phyloP scores from a whole-genome alignment of 257 asterid species.

The Vinca minor region DNA sequence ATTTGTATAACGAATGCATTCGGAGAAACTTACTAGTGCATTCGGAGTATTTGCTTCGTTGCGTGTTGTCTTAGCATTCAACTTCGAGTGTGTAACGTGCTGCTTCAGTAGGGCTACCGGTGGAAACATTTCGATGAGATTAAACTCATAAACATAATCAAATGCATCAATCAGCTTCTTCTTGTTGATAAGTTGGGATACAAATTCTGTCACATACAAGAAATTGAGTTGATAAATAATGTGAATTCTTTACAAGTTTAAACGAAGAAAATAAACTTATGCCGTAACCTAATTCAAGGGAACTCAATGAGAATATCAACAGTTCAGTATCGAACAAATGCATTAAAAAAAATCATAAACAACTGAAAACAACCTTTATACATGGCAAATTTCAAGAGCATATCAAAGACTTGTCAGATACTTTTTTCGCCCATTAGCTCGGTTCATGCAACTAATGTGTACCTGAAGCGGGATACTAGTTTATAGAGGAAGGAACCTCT shows the following conservation, averaged over 20 bases:
- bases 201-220: constrained; percentile 3
- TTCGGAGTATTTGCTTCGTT: not conserved
- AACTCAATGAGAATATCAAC: not conserved
- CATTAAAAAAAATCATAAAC: not conserved
- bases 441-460: no score
- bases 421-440: no score
- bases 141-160: constrained; percentile 6
- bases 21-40: constrained; percentile 3
- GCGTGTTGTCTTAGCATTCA: constrained; percentile 3
- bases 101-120: constrained; percentile 8
- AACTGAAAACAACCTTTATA: not conserved
- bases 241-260: not conserved
- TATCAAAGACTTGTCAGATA: not conserved
- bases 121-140: constrained; percentile 12
- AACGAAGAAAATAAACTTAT: not conserved
- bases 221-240: not conserved
- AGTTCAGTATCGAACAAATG: not conserved
- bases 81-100: not conserved
- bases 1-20: not conserved
- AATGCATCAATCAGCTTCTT: constrained; percentile 8
- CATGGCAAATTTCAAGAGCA: not conserved
- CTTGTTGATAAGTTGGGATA: constrained; percentile 1
- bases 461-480: no score
- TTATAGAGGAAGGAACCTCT: not conserved
- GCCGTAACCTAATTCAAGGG: not conserved